phyloP scores from a whole-genome alignment of 495 filamentous ascomycete species.

The Penicillium paxilli region DNA sequence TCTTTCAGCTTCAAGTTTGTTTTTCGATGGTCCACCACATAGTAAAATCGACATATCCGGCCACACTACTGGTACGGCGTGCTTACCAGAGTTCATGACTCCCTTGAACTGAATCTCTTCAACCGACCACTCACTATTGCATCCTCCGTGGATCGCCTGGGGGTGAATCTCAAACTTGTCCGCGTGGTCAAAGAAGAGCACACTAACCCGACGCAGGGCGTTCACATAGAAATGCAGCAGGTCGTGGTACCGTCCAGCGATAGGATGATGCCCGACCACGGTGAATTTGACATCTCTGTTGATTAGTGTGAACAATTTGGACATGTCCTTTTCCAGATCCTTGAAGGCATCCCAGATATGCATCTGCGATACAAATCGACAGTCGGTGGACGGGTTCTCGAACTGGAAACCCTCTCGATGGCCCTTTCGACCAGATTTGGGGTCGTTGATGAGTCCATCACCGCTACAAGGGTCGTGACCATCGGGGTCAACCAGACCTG shows the following conservation, averaged over 20 bases:
- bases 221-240: conserved; percentile 42
- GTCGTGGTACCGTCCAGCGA: conserved; percentile 35
- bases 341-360: conserved; percentile 42
- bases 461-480: conserved; percentile 26
- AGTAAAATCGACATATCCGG: too few relatives aligned
- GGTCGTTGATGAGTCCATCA: conserved; percentile 20
- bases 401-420: conserved; percentile 34
- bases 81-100: conserved; percentile 35
- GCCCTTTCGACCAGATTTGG: conserved; percentile 7
- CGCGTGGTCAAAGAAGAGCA: conserved; percentile 30
- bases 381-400: conserved; percentile 36
- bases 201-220: conserved; percentile 32
- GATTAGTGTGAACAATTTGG: conserved; percentile 33
- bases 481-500: conserved; percentile 23
- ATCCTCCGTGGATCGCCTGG: conserved; percentile 35
- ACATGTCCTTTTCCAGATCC: conserved; percentile 38
- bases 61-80: background rate
- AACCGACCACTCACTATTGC: conserved; percentile 35
- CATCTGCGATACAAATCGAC: conserved; percentile 34
- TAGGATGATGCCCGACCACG: conserved; percentile 37
- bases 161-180: conserved; percentile 38
- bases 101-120: conserved; percentile 37
- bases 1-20: too few relatives aligned
- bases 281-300: conserved; percentile 37
- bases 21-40: too few relatives aligned